Evolutionary conservation across 106 monocot genomes (phyloP).

Genomic region (Ottelia alismoides): DNA sequence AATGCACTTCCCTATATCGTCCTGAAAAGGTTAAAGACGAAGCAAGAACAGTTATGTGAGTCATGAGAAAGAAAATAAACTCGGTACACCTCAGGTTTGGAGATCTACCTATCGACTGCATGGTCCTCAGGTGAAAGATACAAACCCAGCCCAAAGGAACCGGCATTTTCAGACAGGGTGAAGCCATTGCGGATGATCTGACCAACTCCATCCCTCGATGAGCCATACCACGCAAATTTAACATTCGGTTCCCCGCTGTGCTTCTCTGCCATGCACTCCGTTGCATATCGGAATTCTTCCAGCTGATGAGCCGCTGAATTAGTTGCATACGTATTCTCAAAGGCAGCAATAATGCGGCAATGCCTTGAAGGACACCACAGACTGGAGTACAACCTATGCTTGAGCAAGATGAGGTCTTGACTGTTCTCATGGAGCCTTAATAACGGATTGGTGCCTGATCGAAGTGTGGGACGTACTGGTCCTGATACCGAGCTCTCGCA

Average conservation of each 20-base stretch:
- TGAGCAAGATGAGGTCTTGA: constrained; percentile 4
- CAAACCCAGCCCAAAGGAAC: constrained; percentile 16
- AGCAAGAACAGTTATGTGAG: not conserved
- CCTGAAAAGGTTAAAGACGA: not conserved
- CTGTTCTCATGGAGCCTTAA: constrained; percentile 3
- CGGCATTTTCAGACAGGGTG: constrained; percentile 2
- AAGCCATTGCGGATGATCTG: constrained; percentile 6
- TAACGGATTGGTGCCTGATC: not conserved
- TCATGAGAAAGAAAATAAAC: no score
- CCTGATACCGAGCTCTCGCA: not conserved
- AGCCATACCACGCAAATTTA: constrained; percentile 17
- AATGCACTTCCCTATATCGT: not conserved
- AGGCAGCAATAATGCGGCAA: constrained; percentile 5
- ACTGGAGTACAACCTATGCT: constrained; percentile 12
- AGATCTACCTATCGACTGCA: constrained; percentile 26
- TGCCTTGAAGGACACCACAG: constrained; percentile 6
- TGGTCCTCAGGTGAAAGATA: constrained; percentile 21
- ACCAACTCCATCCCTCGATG: constrained; percentile 4
- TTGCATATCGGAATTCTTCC: constrained; percentile 5
- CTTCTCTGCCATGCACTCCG: constrained; percentile 3
- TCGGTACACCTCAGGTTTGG: no score
- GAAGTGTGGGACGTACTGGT: not conserved
- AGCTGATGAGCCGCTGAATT: constrained; percentile 4
- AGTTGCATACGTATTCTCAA: constrained; percentile 1
- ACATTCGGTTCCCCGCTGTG: constrained; percentile 14